phyloP scores from a whole-genome alignment of 2,329 filamentous ascomycete species.

The Pezicula neosporulosa region DNA sequence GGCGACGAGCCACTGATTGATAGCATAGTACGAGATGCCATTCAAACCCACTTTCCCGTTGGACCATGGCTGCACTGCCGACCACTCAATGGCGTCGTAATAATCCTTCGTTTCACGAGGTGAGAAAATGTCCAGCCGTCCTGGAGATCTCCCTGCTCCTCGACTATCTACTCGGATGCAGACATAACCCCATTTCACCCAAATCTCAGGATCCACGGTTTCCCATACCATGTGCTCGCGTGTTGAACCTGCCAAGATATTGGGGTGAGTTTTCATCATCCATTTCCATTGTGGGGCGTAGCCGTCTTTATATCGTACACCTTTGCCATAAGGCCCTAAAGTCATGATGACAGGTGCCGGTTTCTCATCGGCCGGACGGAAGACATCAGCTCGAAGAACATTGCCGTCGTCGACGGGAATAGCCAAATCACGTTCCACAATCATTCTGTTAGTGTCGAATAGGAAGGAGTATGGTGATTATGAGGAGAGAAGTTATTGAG shows the following conservation, averaged over 20 bases:
- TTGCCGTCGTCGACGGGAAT: background rate
- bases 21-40: slow-evolving; percentile 24
- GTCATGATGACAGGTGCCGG: background rate
- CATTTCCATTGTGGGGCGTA: background rate
- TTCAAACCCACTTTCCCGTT: slow-evolving; percentile 29
- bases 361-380: background rate
- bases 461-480: background rate
- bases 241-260: background rate
- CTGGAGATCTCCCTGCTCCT: background rate
- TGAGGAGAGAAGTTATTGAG: too few species aligned
- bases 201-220: background rate
- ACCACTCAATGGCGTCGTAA: slow-evolving; percentile 23
- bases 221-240: background rate
- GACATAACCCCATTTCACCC: background rate
- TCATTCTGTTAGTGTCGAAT: background rate
- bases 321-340: background rate
- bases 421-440: background rate
- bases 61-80: slow-evolving; percentile 26
- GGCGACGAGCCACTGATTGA: slow-evolving; percentile 14
- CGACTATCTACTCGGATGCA: background rate
- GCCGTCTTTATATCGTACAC: background rate
- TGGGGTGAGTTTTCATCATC: background rate
- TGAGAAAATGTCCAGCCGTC: background rate
- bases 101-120: slow-evolving; percentile 24
- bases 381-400: background rate